phyloP scores from a whole-genome alignment of 1,284 basidiomycete genomes.

The Fomitopsis betulina region DNA sequence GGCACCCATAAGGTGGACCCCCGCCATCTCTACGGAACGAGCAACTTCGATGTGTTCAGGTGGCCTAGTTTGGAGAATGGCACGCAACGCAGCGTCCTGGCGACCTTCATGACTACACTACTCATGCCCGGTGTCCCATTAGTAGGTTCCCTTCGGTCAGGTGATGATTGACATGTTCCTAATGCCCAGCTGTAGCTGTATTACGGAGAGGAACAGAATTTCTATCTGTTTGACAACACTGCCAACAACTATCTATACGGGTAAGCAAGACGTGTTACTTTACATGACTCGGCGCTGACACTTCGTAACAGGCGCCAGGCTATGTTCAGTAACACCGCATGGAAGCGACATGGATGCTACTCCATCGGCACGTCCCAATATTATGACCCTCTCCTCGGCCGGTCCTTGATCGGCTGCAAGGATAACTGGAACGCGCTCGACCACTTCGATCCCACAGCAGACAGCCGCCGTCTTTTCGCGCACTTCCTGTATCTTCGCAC shows the following conservation, averaged over 20 bases:
- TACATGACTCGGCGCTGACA: not conserved
- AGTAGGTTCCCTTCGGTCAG: constrained; percentile 33
- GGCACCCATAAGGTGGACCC: constrained; percentile 69
- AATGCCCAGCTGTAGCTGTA: constrained; percentile 42
- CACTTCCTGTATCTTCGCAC: constrained; percentile 71
- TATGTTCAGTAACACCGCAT: constrained; percentile 80
- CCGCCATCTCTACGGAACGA: constrained; percentile 82
- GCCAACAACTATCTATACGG: constrained; percentile 87
- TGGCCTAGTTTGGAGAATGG: constrained; percentile 88
- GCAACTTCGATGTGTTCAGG: constrained; percentile 90
- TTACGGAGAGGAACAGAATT: constrained; percentile 87
- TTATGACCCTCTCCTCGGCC: constrained; percentile 84
- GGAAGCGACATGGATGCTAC: constrained; percentile 92
- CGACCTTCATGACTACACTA: constrained; percentile 71
- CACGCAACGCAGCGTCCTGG: constrained; percentile 69
- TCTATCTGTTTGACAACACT: constrained; percentile 80
- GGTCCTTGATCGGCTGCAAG: constrained; percentile 72
- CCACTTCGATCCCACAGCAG: constrained; percentile 87
- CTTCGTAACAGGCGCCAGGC: constrained; percentile 70
- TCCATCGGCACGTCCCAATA: constrained; percentile 84
- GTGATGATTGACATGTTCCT: not conserved
- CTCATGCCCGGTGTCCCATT: constrained; percentile 86
- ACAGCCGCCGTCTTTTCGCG: constrained; percentile 66
- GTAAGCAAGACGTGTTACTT: constrained; percentile 34
- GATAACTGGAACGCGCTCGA: constrained; percentile 89